A percentile compares a stretch with the other conserved stretches of the same genome.
phyloP scores from a whole-genome alignment of 2,329 filamentous ascomycete species.

The Cordyceps farinosa region DNA sequence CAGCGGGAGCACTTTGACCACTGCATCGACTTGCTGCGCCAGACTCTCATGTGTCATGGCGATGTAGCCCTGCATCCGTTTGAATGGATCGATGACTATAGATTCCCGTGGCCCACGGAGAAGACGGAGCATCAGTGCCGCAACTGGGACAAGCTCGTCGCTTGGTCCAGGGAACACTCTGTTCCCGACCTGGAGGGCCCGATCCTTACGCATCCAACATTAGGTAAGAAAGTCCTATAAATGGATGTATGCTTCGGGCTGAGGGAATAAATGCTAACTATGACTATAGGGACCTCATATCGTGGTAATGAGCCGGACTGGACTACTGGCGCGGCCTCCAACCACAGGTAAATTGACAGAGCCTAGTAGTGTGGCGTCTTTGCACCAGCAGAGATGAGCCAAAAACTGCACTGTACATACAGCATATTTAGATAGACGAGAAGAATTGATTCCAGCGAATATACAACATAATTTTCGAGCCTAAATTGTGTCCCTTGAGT shows the following conservation, averaged over 20 bases:
- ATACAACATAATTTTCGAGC: too few species aligned
- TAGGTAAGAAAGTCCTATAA: too few species aligned
- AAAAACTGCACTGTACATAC: too few species aligned
- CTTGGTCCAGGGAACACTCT: conserved; percentile 9
- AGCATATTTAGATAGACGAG: too few species aligned
- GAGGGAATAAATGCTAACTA: not conserved
- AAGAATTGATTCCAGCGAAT: too few species aligned
- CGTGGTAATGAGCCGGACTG: conserved; percentile 3
- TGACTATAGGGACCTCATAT: not conserved
- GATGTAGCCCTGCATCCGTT: conserved; percentile 18
- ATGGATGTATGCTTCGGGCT: too few species aligned
- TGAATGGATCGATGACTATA: conserved; percentile 18
- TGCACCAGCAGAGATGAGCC: not conserved
- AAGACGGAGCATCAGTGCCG: conserved; percentile 18
- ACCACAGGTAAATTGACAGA: not conserved
- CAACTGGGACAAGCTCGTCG: conserved; percentile 18
- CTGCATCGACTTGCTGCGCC: conserved; percentile 21
- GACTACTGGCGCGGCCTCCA: not conserved
- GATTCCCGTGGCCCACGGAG: conserved; percentile 15
- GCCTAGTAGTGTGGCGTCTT: not conserved
- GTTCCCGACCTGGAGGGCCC: conserved; percentile 3
- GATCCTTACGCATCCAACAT: conserved; percentile 7
- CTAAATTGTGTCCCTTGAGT: too few species aligned
- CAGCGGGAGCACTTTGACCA: conserved; percentile 21
- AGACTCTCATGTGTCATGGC: conserved; percentile 22